Evolutionary conservation across 805 yeast genomes (phyloP), one percentile per base, ranked within the genome.

Genomic region (Cyberlindnera sargentensis): DNA sequence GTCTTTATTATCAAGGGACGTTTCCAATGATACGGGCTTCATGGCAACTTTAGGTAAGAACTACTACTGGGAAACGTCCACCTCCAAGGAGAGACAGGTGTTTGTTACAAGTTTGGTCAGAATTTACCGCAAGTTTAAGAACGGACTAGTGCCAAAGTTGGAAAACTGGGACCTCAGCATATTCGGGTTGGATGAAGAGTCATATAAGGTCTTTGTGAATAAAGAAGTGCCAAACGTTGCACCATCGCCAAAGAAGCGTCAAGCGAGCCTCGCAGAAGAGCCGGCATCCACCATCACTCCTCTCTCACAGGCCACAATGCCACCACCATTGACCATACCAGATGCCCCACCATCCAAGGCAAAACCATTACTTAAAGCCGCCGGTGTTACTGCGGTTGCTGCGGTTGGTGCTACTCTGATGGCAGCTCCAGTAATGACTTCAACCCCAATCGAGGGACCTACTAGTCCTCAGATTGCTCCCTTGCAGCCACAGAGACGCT

Each of bases 61-160:
- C 37, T 91, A 90, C 61, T 90, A 80, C 64, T 90, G 97, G 97
- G 80, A 74, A 48, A 79, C 86, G 1, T 67, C 71, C 43, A 62
- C 78, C 0, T 66, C 79, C 1, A 71, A 72, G 43, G 88, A 79
- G 50, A 71, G 82, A 47, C 69, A 73, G 8, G 80, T 75, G 3
- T 82, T 83, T 62, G 64, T 78, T 20, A 71, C 72, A 7, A 69
- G 77, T 7, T 47, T 82, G 6, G 58, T 80, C 6, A 72, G 75
- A 39, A 68, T 76, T 28, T 82, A 66, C 54, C 69, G 74, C 48
- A 75, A 73, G 50, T 77, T 76, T 44, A 76, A 77, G 24, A 70
- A 70, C 36, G 84, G 84, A 0, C 66, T 67, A 31, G 61, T 76
- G 4, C 87, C 87, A 0, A 64, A 66, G 29, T 51, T 79, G 51